Conservation (phyloP, 768 basidiomycete species). For the Suillus tomentosus region DNA sequence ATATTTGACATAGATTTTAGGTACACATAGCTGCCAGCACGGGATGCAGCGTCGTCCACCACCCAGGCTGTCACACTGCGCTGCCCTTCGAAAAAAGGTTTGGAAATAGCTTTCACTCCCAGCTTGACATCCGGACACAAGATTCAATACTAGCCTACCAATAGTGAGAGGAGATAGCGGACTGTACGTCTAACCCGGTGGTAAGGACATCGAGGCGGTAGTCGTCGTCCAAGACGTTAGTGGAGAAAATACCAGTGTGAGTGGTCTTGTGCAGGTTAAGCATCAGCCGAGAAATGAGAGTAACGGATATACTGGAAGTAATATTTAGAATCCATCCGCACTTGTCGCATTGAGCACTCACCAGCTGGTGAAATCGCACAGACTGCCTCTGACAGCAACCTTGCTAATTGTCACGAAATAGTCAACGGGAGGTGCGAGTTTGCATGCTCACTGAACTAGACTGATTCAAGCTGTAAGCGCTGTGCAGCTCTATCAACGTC, state of each 20-base stretch:
- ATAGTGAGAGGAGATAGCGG: not conserved
- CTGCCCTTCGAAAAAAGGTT: not conserved
- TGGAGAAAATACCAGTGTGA: not conserved
- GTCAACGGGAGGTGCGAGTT: not conserved
- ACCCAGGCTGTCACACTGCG: not conserved
- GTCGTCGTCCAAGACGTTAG: not conserved
- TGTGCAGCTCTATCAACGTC: not conserved
- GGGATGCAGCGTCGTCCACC: not conserved
- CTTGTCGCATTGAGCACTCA: not conserved
- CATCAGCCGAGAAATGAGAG: not conserved
- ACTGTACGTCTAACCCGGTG: not conserved
- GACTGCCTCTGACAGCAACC: not conserved
- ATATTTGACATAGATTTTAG: not conserved
- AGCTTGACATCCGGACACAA: not conserved
- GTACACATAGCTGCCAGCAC: not conserved
- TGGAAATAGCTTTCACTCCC: not conserved
- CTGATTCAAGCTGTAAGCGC: conserved; percentile 1
- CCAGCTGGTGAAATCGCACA: not conserved
- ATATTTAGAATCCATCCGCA: not conserved
- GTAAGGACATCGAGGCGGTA: not conserved
- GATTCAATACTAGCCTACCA: not conserved
- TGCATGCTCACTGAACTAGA: conserved; percentile 10
- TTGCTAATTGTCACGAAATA: not conserved
- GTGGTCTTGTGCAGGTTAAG: not conserved
- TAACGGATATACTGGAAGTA: not conserved